phyloP scores from a whole-genome alignment of 306 rosid species.

The Dryas octopetala region DNA sequence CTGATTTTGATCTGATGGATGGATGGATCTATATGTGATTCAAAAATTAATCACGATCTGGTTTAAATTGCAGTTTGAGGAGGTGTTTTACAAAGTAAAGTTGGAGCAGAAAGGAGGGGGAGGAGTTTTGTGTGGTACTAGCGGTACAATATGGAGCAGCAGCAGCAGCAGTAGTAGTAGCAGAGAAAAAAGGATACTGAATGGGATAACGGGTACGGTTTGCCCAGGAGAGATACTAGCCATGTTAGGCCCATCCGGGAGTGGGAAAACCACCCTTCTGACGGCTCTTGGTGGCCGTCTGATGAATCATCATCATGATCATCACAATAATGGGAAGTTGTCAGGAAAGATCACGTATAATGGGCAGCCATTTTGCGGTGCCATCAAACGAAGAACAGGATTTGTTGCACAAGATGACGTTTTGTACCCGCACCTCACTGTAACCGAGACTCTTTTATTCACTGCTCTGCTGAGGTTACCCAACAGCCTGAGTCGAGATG shows the following conservation, averaged over 20 bases:
- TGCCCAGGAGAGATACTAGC: slow-evolving; percentile 95
- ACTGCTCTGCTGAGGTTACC: slow-evolving; percentile 94
- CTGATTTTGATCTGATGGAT: too few relatives aligned
- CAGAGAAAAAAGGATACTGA: slow-evolving; percentile 69
- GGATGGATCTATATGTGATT: too few relatives aligned
- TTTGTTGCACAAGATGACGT: slow-evolving; percentile 95
- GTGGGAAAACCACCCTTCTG: slow-evolving; percentile 93
- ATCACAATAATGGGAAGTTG: slow-evolving; percentile 42
- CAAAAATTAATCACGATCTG: too few relatives aligned
- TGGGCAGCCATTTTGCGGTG: slow-evolving; percentile 70
- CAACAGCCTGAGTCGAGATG: slow-evolving; percentile 51
- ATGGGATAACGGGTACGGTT: slow-evolving; percentile 77
- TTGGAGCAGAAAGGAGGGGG: slow-evolving; percentile 55
- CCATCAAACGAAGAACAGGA: slow-evolving; percentile 77
- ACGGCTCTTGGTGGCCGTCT: slow-evolving; percentile 96
- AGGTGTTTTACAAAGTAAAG: slow-evolving; percentile 80
- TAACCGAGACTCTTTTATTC: slow-evolving; percentile 79
- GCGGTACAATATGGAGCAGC: too few relatives aligned
- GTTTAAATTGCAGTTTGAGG: slow-evolving; percentile 72
- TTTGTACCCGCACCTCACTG: slow-evolving; percentile 86
- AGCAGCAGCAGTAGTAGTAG: not conserved
- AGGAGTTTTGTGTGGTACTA: slow-evolving; percentile 33
- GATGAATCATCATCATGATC: not conserved
- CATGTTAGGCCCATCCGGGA: slow-evolving; percentile 96
- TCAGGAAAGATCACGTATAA: slow-evolving; percentile 87